Percentiles rank a stretch among this genome's conserved stretches.
Conservation (phyloP, 371 early-diverging fungal species). For the Mitosporidium daphniae region DNA sequence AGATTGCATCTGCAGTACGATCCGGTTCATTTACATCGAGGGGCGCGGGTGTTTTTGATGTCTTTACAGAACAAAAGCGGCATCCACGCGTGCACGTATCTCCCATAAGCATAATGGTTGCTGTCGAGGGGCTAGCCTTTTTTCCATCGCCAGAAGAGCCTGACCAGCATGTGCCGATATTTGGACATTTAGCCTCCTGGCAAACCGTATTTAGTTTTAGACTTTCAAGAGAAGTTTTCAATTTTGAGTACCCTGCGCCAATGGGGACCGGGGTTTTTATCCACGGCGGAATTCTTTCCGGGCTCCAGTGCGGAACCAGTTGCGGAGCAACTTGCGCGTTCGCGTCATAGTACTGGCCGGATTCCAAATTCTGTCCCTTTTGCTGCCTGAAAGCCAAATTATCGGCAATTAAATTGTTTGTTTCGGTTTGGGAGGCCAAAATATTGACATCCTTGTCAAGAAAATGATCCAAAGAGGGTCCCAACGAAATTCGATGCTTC, state of each 20-base stretch:
- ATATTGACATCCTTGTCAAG: no score
- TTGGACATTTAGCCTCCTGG: slow-evolving; percentile 82
- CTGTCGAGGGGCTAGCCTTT: slow-evolving; percentile 83
- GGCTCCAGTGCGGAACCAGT: no score
- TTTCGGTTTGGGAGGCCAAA: no score
- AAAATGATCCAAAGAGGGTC: no score
- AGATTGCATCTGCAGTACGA: slow-evolving; percentile 62
- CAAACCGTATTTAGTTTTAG: slow-evolving; percentile 66
- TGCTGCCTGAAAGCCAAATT: no score
- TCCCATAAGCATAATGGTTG: slow-evolving; percentile 94
- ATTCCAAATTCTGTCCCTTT: no score
- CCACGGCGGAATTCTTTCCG: slow-evolving; percentile 53
- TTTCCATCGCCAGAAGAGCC: slow-evolving; percentile 67
- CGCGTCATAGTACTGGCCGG: no score
- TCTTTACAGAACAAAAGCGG: slow-evolving; percentile 87
- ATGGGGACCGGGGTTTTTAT: slow-evolving; percentile 60
- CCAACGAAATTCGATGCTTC: no score
- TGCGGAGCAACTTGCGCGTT: no score
- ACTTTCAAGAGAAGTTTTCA: slow-evolving; percentile 53
- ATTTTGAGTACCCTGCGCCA: slow-evolving; percentile 29
- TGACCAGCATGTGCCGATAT: slow-evolving; percentile 90
- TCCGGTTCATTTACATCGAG: slow-evolving; percentile 68
- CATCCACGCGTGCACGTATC: slow-evolving; percentile 89
- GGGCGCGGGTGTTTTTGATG: slow-evolving; percentile 40
- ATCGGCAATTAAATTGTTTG: no score